phyloP scores from a whole-genome alignment of 1,139 yeast genomes.

The Candida albicans region DNA sequence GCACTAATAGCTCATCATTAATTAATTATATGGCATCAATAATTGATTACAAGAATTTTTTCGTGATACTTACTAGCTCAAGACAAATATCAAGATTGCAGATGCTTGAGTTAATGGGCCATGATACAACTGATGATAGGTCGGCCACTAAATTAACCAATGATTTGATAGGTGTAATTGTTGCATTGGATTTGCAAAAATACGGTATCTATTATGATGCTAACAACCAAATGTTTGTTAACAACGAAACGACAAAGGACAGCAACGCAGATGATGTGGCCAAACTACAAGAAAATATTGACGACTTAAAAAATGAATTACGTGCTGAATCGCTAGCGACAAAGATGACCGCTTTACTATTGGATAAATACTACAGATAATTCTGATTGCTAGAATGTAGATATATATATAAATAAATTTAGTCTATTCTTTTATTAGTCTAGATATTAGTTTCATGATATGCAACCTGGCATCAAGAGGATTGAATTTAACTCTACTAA shows the following conservation, averaged over 20 bases:
- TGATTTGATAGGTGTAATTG: slow-evolving; percentile 22
- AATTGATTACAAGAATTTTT: slow-evolving; percentile 31
- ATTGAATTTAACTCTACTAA: slow-evolving; percentile 27
- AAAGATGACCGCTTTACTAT: slow-evolving; percentile 25
- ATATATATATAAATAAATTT: not conserved
- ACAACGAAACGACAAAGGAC: slow-evolving; percentile 12
- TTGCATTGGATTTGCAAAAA: slow-evolving; percentile 30
- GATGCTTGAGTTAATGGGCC: slow-evolving; percentile 29
- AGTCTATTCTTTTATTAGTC: slow-evolving; percentile 7
- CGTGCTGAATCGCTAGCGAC: slow-evolving; percentile 30
- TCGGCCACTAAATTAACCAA: slow-evolving; percentile 16
- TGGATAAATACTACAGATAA: slow-evolving; percentile 25
- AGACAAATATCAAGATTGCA: slow-evolving; percentile 23
- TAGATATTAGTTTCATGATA: slow-evolving; percentile 19
- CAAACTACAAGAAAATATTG: slow-evolving; percentile 18
- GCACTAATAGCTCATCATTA: slow-evolving; percentile 17
- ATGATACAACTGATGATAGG: slow-evolving; percentile 13
- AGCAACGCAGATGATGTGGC: slow-evolving; percentile 2
- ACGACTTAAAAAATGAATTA: slow-evolving; percentile 22
- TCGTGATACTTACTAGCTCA: slow-evolving; percentile 28
- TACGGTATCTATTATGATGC: slow-evolving; percentile 29
- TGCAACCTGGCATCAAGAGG: slow-evolving; percentile 32
- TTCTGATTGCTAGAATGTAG: not conserved
- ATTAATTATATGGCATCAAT: slow-evolving; percentile 23
- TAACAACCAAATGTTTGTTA: slow-evolving; percentile 24